These are phyloP conservation scores for Cyathus striatus DNA, from an alignment of 768 basidiomycete genomes.

Conservation along the genomic window DNA sequence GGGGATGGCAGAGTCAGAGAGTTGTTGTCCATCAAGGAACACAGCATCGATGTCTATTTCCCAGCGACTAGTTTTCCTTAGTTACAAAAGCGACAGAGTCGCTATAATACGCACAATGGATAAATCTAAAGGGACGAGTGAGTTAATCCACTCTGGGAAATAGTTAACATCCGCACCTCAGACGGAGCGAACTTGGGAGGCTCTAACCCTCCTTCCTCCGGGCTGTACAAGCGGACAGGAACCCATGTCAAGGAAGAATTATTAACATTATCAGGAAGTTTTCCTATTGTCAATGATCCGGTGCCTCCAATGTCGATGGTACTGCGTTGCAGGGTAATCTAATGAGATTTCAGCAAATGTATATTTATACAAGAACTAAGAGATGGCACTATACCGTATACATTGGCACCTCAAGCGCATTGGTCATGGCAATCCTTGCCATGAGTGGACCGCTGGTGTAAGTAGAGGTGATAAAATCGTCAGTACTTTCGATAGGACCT, in stretches of 20 bases:
- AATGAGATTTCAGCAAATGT: not conserved
- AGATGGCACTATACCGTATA: slow-evolving; percentile 34
- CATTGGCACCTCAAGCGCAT: slow-evolving; percentile 39
- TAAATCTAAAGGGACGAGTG: slow-evolving; percentile 19
- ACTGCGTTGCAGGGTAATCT: slow-evolving; percentile 53
- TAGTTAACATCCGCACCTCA: slow-evolving; percentile 37
- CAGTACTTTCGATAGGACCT: slow-evolving; percentile 21
- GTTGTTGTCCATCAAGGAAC: slow-evolving; percentile 52
- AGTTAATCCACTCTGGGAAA: not conserved
- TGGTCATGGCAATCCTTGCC: slow-evolving; percentile 39
- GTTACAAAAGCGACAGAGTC: not conserved
- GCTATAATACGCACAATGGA: slow-evolving; percentile 23
- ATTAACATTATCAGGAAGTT: slow-evolving; percentile 48
- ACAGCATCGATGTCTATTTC: slow-evolving; percentile 65
- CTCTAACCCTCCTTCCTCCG: slow-evolving; percentile 48
- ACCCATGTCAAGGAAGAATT: slow-evolving; percentile 64
- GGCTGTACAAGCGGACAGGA: slow-evolving; percentile 51
- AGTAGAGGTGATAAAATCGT: slow-evolving; percentile 29
- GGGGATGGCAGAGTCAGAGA: slow-evolving; percentile 49
- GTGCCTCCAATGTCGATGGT: slow-evolving; percentile 52
- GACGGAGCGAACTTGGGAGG: slow-evolving; percentile 50
- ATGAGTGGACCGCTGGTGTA: slow-evolving; percentile 39
- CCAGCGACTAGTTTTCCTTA: slow-evolving; percentile 37
- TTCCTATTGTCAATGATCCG: slow-evolving; percentile 60
- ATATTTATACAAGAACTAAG: not conserved